These are phyloP conservation scores for Plasmodium reichenowi DNA, from an alignment of 169 alveolate genomes.

Conservation along the genomic window DNA sequence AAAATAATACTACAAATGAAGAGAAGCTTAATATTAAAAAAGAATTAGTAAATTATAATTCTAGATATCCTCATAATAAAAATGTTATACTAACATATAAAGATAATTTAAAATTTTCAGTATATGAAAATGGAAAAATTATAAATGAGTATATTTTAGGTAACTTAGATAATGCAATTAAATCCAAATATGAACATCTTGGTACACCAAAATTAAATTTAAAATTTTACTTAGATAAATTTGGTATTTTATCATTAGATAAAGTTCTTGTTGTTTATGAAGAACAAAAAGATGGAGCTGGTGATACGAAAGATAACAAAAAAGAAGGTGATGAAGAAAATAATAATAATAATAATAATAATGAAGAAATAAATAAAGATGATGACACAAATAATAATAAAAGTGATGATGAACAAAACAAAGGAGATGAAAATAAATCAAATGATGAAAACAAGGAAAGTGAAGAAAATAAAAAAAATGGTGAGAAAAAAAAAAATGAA, in stretches of 20 bases:
- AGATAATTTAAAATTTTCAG: conserved; percentile 49
- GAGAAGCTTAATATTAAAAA: conserved; percentile 13
- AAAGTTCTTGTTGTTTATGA: conserved; percentile 24
- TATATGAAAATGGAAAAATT: conserved; percentile 65
- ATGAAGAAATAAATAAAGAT: conserved; percentile 6
- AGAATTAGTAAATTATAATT: conserved; percentile 63
- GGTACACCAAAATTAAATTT: conserved; percentile 38
- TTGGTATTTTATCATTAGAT: conserved; percentile 47
- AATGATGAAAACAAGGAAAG: neutral
- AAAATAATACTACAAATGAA: conserved; percentile 3
- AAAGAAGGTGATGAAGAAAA: conserved; percentile 14
- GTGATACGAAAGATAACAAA: conserved; percentile 21
- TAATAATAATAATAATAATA: conserved; percentile 4
- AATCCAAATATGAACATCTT: conserved; percentile 35
- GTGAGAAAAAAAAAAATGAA: conserved; percentile 18
- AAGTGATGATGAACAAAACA: neutral
- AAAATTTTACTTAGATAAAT: conserved; percentile 48
- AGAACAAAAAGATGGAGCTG: conserved; percentile 42
- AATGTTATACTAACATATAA: conserved; percentile 47
- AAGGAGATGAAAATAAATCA: neutral
- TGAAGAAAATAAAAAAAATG: neutral
- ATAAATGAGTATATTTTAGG: conserved; percentile 25
- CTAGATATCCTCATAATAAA: conserved; percentile 54
- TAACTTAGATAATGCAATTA: conserved; percentile 25
- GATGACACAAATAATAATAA: conserved; percentile 4